Base-by-base conservation (phyloP, 257 asterid genomes). In the Przewalskia tangutica region DNA sequence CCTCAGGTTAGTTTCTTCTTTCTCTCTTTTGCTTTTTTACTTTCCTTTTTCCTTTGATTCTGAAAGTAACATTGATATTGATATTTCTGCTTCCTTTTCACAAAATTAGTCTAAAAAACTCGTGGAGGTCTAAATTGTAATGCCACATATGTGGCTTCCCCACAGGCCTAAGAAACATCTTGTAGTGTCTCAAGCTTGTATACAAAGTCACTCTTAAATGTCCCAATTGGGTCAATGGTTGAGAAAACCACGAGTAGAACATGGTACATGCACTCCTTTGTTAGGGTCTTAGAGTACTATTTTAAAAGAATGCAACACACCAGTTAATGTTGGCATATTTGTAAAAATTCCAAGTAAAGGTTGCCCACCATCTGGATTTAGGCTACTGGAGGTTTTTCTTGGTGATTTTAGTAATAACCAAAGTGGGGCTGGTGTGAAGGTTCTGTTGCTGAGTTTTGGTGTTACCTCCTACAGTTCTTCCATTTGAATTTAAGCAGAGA, bases 1-100 rank as follows among this genome's bases (percentile, higher is more conserved):
- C 98, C 98, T 0, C 91, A 93, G 97, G 99, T 91, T 81, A 78
- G 90, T 86, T 85, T 67, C 82, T 87, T 80, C 7, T 38, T 67
- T 85, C 84, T 63, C 75, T 82, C 32, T 7, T 77, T 48, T 36
- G 64, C 40, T 81, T 18, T n/a, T 6, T 40, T 38, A 65, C 16
- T 53, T 81, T 44, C 20, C 8, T 5, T 81, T 55, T 65, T n/a
- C 40, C 20, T 3, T 48, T 50, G 16, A 46, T 71, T 46, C 40
- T 71, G 20, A 71, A 42, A 11, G 42, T 20, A 46, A 46, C 4
- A 46, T 13, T 67, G 32, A 50, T 64, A 55, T 6, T 62, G 2
- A 16, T 20, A 20, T 64, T 48, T 80, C 65, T 64, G 18, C 46
- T 10, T 80, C 50, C 76, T 80, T 20, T 80, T 80, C 77, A 20